These are phyloP conservation scores for Phytophthora meadii DNA, from an alignment of 352 stramenopile species.

Conservation along the genomic window DNA sequence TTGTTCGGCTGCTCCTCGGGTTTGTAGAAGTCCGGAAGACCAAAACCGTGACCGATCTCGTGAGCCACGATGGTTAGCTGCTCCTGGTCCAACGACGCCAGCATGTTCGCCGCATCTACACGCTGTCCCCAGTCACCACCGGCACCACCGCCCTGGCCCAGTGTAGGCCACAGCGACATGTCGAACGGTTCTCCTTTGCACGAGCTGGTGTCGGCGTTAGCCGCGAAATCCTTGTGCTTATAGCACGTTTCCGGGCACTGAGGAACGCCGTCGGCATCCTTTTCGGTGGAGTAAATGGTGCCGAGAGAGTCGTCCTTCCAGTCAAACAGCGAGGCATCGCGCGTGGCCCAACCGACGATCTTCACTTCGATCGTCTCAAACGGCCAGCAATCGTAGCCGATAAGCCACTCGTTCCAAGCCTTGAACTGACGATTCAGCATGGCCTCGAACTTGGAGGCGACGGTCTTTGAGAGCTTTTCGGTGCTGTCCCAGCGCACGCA, in stretches of 20 bases:
- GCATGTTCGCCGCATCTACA: slow-evolving; percentile 44
- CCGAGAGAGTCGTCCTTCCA: slow-evolving; percentile 52
- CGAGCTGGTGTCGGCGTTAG: slow-evolving; percentile 37
- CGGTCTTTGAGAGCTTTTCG: slow-evolving; percentile 45
- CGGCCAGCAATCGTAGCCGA: slow-evolving; percentile 49
- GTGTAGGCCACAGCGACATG: slow-evolving; percentile 54
- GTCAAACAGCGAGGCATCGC: slow-evolving; percentile 43
- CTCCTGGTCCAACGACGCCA: slow-evolving; percentile 34
- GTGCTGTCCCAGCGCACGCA: slow-evolving; percentile 61
- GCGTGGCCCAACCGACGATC: slow-evolving; percentile 50
- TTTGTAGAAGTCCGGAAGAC: slow-evolving; percentile 32
- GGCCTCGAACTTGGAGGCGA: slow-evolving; percentile 51
- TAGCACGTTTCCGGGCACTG: slow-evolving; percentile 44
- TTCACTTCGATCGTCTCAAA: slow-evolving; percentile 46
- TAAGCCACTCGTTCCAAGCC: slow-evolving; percentile 34
- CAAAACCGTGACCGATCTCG: slow-evolving; percentile 51
- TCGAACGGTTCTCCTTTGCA: slow-evolving; percentile 53
- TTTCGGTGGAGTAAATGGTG: slow-evolving; percentile 29
- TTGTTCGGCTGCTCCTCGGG: slow-evolving; percentile 19
- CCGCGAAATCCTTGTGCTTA: slow-evolving; percentile 48
- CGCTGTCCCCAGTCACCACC: slow-evolving; percentile 43
- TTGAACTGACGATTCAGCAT: slow-evolving; percentile 49
- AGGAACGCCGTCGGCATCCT: slow-evolving; percentile 21
- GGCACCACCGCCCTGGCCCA: slow-evolving; percentile 40
- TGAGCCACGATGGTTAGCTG: slow-evolving; percentile 47